phyloP scores from a whole-genome alignment of 306 rosid genomes.

The Prunus kanzakura region DNA sequence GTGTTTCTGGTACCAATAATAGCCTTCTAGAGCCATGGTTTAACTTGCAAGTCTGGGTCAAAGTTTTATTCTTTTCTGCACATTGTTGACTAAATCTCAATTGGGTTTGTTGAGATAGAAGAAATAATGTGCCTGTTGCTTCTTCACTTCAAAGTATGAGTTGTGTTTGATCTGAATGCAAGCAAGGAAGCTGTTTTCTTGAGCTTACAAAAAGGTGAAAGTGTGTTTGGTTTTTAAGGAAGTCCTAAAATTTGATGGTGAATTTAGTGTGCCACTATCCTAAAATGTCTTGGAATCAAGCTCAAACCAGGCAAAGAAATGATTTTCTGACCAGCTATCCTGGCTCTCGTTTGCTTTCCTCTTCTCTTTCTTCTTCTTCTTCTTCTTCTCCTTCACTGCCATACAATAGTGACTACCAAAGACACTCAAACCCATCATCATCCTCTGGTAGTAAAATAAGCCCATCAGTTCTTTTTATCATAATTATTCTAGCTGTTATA shows the following conservation, averaged over 20 bases:
- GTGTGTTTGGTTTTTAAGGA: slow-evolving; percentile 20
- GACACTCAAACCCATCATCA: slow-evolving; percentile 13
- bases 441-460: slow-evolving; percentile 61
- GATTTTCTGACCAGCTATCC: neutral
- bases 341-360: slow-evolving; percentile 22
- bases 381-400: too few species aligned
- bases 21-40: neutral
- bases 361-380: slow-evolving; percentile 33
- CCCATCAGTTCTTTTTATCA: slow-evolving; percentile 66
- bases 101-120: slow-evolving; percentile 35
- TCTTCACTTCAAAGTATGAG: slow-evolving; percentile 41
- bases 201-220: slow-evolving; percentile 17
- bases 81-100: slow-evolving; percentile 7
- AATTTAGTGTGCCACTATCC: slow-evolving; percentile 37
- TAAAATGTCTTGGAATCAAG: slow-evolving; percentile 56
- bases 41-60: slow-evolving; percentile 26
- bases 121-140: slow-evolving; percentile 39
- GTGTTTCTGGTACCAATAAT: neutral
- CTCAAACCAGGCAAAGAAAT: slow-evolving; percentile 39
- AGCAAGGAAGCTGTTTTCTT: slow-evolving; percentile 29
- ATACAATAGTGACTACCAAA: too few species aligned
- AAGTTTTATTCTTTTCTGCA: slow-evolving; percentile 8
- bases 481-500: slow-evolving; percentile 65
- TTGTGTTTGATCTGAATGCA: slow-evolving; percentile 39
- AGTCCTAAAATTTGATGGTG: slow-evolving; percentile 6